A percentile compares a stretch with the other conserved stretches of the same genome.
Evolutionary conservation across 2,329 filamentous ascomycete species (phyloP).

Genomic region (Botrytis paeoniae): DNA sequence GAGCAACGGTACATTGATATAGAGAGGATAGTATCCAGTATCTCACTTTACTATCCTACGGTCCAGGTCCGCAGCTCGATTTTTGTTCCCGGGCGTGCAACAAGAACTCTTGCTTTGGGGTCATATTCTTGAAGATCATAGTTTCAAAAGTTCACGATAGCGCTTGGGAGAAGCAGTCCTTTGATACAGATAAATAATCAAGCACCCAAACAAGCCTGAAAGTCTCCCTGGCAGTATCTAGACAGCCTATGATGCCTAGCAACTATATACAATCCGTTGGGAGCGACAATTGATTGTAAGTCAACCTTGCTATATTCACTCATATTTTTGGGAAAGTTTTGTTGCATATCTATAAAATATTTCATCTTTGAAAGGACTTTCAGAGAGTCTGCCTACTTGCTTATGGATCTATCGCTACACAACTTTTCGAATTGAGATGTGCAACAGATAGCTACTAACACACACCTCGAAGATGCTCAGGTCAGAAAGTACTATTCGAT

Average conservation of each 20-base stretch:
- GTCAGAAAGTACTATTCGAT: not conserved
- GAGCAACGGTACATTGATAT: not conserved
- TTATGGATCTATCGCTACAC: not conserved
- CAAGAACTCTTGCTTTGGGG: no score
- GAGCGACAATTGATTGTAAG: not conserved
- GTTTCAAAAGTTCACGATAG: no score
- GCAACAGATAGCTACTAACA: not conserved
- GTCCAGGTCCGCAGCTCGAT: no score
- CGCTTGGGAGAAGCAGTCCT: no score
- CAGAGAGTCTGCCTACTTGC: not conserved
- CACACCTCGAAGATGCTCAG: not conserved
- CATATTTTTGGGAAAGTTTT: not conserved
- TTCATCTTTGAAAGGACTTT: not conserved
- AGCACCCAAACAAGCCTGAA: not conserved
- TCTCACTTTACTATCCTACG: not conserved
- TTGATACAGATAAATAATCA: no score
- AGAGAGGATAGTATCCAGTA: not conserved
- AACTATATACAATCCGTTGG: not conserved
- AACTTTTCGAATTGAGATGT: no score
- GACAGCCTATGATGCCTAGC: rapidly evolving
- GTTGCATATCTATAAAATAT: not conserved
- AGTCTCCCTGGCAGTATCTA: rapidly evolving
- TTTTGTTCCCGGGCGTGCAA: no score
- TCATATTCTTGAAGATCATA: no score
- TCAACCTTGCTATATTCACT: not conserved